Evolutionary conservation across 225 moss, liverwort and hornwort species (phyloP).

Genomic region (Takakia lepidozioides): DNA sequence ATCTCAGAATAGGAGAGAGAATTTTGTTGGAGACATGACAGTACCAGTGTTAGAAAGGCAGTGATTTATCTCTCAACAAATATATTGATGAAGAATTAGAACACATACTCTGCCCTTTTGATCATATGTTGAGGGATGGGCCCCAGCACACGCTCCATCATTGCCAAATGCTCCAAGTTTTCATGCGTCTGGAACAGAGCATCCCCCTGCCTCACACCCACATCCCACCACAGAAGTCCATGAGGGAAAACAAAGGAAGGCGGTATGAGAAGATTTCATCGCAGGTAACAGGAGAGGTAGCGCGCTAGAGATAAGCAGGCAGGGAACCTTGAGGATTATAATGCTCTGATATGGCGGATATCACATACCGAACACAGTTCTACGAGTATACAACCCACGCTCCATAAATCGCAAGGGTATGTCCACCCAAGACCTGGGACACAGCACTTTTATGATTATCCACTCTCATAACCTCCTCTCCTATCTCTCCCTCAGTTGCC

Average conservation of each 20-base stretch:
- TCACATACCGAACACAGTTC: conserved; percentile 49
- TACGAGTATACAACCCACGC: conserved; percentile 56
- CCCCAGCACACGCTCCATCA: conserved; percentile 58
- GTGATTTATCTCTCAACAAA: background rate
- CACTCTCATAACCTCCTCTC: background rate
- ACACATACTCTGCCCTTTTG: conserved; percentile 43
- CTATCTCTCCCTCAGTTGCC: too few relatives aligned
- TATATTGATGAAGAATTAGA: background rate
- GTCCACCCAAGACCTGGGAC: conserved; percentile 49
- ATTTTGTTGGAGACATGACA: too few relatives aligned
- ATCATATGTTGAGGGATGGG: conserved; percentile 47
- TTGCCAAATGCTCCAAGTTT: conserved; percentile 54
- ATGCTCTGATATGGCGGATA: background rate
- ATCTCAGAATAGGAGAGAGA: too few relatives aligned
- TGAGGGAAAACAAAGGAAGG: background rate
- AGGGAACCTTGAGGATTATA: background rate
- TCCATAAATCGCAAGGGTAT: conserved; percentile 55
- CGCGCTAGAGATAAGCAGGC: background rate
- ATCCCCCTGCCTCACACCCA: conserved; percentile 27
- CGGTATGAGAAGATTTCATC: too few relatives aligned
- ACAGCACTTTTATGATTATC: background rate
- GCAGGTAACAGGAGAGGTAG: too few relatives aligned
- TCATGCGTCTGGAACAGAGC: conserved; percentile 58
- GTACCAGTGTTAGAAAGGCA: too few relatives aligned
- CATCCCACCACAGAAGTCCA: background rate